Conservation (phyloP, 2,329 filamentous ascomycete genomes). For the Alternaria gaisen region DNA sequence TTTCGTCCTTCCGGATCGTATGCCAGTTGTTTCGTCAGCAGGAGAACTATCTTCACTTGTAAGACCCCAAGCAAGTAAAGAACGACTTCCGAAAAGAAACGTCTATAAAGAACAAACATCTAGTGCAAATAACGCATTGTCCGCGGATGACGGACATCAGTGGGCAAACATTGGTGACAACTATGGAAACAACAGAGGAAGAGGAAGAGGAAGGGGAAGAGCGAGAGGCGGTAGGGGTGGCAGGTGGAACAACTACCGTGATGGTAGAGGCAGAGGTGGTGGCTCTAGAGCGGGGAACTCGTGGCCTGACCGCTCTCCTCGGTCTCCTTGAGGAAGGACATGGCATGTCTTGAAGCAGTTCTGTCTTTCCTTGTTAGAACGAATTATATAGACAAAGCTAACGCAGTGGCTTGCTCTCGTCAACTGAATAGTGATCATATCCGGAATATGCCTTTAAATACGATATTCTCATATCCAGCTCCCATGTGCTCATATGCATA, state of each 20-base stretch:
- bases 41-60: background rate
- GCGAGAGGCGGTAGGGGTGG: background rate
- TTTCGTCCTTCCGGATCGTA: background rate
- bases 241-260: background rate
- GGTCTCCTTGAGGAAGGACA: background rate
- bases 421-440: background rate
- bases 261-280: background rate
- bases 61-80: background rate
- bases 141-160: constrained; percentile 6
- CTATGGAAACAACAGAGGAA: background rate
- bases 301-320: background rate
- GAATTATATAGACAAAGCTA: background rate
- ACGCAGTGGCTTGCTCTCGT: background rate
- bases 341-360: background rate
- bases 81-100: background rate
- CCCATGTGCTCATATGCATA: background rate
- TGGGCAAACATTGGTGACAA: background rate
- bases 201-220: background rate
- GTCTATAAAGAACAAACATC: background rate
- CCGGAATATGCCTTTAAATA: background rate
- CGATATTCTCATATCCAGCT: too few species aligned
- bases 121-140: background rate
- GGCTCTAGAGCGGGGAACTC: background rate
- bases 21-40: background rate
- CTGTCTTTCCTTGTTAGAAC: background rate